Evolutionary conservation across 345 rosid genomes (phyloP).

Genomic region (Triadica sebifera): DNA sequence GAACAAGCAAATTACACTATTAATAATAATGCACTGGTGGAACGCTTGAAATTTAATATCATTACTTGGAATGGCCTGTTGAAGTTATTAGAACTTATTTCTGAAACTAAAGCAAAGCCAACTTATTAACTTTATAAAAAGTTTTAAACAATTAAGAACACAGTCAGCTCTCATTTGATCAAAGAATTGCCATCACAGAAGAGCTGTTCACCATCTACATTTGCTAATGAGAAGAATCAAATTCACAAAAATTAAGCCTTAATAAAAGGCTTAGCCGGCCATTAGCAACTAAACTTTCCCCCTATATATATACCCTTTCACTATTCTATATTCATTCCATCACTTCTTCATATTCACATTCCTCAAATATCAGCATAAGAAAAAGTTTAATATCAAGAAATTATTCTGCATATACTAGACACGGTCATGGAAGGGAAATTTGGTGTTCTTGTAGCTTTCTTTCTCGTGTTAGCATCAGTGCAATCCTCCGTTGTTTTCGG

Average conservation of each 20-base stretch:
- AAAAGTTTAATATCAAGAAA: no score
- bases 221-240: constrained; percentile 13
- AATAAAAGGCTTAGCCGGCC: constrained; percentile 23
- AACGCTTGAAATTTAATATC: no score
- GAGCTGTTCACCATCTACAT: constrained; percentile 1
- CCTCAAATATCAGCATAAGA: not conserved
- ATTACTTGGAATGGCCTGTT: not conserved
- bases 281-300: not conserved
- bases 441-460: constrained; percentile 16
- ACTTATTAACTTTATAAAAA: not conserved
- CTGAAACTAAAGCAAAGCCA: constrained; percentile 1
- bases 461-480: constrained; percentile 19
- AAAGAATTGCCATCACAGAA: constrained; percentile 11
- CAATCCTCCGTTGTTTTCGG: constrained; percentile 29
- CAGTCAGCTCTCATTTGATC: not conserved
- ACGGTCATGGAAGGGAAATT: constrained; percentile 23
- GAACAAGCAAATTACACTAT: no score
- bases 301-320: constrained; percentile 14
- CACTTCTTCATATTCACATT: not conserved
- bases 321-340: not conserved
- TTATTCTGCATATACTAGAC: not conserved
- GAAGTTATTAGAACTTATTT: not conserved
- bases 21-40: no score
- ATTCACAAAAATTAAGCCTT: constrained; percentile 32
- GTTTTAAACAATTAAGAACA: not conserved